These are phyloP conservation scores for Blastosporella zonata DNA, from an alignment of 1,284 basidiomycete genomes.

Conservation along the genomic window DNA sequence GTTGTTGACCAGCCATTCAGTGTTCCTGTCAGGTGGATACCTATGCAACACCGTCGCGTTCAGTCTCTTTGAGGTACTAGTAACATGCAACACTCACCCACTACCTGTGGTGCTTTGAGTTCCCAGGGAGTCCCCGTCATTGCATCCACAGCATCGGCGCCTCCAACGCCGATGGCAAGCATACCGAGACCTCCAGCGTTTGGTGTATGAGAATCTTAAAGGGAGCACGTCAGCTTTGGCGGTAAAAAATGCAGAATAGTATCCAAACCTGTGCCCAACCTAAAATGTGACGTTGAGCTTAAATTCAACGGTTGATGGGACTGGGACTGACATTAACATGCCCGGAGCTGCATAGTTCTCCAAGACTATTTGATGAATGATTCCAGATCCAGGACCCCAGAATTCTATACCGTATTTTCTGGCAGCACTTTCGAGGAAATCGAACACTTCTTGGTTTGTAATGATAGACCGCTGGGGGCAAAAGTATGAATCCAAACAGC, in stretches of 20 bases:
- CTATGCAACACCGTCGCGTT: constrained; percentile 36
- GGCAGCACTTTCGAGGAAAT: constrained; percentile 94
- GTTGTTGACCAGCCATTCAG: constrained; percentile 92
- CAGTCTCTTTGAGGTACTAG: not conserved
- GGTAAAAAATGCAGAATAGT: constrained; percentile 1
- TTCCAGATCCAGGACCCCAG: constrained; percentile 94
- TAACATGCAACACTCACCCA: constrained; percentile 49
- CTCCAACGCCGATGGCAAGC: constrained; percentile 97
- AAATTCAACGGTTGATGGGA: not conserved
- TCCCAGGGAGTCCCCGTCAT: constrained; percentile 99
- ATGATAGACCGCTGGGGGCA: constrained; percentile 73
- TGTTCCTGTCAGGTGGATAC: constrained; percentile 86
- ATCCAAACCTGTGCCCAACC: constrained; percentile 69
- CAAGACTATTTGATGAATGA: constrained; percentile 98
- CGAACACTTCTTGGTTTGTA: constrained; percentile 95
- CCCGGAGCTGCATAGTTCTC: constrained; percentile 95
- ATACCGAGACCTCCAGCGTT: constrained; percentile 98
- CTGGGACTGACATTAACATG: constrained; percentile 79
- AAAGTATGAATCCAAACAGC: not conserved
- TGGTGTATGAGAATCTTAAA: constrained; percentile 92
- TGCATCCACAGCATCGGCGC: constrained; percentile 98
- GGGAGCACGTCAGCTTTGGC: constrained; percentile 6
- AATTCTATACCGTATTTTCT: constrained; percentile 95
- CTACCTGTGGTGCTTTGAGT: constrained; percentile 88
- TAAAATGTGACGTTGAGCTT: constrained; percentile 25